These are phyloP conservation scores for Sclerotinia borealis DNA, from an alignment of 2,329 filamentous ascomycete species.

Conservation along the genomic window DNA sequence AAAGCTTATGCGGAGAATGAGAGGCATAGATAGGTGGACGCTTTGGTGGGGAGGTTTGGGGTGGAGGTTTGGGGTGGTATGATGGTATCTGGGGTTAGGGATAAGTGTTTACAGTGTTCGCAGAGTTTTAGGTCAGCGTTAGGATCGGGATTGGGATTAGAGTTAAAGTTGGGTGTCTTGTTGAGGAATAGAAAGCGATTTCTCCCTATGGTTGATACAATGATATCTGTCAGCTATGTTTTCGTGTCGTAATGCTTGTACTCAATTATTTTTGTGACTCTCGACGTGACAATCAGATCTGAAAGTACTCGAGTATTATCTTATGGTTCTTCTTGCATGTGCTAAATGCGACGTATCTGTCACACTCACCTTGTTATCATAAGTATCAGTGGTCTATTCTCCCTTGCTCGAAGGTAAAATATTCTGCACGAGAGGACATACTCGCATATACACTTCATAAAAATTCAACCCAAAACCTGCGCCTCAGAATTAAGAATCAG, in stretches of 20 bases:
- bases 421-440: too few relatives aligned
- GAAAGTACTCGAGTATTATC: neutral
- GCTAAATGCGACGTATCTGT: neutral
- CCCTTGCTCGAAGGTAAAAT: too few relatives aligned
- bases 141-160: too few relatives aligned
- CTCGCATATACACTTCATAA: too few relatives aligned
- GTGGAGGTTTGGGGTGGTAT: neutral
- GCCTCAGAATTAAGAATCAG: neutral
- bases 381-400: too few relatives aligned
- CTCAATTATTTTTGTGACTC: neutral
- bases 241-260: neutral
- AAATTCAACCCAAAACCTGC: too few relatives aligned
- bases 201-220: neutral
- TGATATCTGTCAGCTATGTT: neutral
- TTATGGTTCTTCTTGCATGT: neutral
- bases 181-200: neutral
- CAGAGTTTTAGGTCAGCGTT: neutral
- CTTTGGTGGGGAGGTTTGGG: neutral
- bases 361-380: too few relatives aligned
- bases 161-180: neutral
- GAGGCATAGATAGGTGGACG: neutral
- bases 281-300: neutral
- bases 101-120: neutral
- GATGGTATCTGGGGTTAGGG: neutral
- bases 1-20: constrained; percentile 15